A percentile compares a stretch with the other conserved stretches of the same genome.
Evolutionary conservation across 257 asterid genomes (phyloP).

Genomic region (Solanum paucissectum): DNA sequence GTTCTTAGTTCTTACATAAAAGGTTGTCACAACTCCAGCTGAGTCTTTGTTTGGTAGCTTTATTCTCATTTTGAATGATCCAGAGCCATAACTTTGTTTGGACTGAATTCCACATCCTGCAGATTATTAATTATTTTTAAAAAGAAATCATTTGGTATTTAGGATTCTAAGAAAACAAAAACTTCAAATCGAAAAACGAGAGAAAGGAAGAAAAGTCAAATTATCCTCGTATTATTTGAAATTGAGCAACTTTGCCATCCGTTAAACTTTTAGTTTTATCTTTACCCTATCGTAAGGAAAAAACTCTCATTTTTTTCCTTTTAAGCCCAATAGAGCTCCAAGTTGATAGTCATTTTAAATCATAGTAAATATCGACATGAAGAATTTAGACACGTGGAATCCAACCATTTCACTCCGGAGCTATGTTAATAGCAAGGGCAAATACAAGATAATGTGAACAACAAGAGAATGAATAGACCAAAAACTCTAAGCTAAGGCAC

Average conservation of each 20-base stretch:
- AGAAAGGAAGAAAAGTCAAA: too few relatives aligned
- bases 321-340: rapidly evolving
- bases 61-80: background rate
- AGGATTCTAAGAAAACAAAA: background rate
- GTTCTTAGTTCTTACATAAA: background rate
- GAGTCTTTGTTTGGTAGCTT: background rate
- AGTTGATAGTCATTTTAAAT: too few relatives aligned
- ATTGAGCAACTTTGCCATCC: too few relatives aligned
- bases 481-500: too few relatives aligned
- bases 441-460: background rate
- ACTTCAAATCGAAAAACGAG: too few relatives aligned
- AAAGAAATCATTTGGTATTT: background rate
- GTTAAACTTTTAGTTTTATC: too few relatives aligned
- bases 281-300: too few relatives aligned
- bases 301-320: too few relatives aligned
- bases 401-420: background rate
- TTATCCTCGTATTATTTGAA: too few relatives aligned
- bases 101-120: background rate
- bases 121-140: background rate
- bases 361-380: too few relatives aligned
- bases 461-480: background rate
- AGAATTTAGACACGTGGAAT: background rate
- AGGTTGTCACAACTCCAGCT: conserved; percentile 1
- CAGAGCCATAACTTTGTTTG: background rate
- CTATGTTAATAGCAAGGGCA: background rate